Percentiles rank a stretch among this genome's conserved stretches.
Conservation (phyloP, 2,329 filamentous ascomycete genomes). For the Exophiala spinifera region DNA sequence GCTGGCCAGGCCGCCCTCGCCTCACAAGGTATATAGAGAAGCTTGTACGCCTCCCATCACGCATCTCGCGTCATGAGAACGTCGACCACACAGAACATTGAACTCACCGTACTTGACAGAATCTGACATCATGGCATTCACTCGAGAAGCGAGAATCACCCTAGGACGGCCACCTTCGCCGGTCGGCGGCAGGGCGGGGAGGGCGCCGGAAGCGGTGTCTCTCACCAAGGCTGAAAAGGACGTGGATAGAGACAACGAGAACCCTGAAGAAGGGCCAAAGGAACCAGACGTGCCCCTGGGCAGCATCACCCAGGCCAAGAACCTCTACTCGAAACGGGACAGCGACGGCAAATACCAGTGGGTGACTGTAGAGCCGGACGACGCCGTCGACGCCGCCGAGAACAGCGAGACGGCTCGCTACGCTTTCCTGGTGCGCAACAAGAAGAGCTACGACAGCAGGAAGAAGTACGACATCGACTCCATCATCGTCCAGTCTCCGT, state of each 20-base stretch:
- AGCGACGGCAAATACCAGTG: conserved; percentile 54
- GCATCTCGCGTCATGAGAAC: too few relatives aligned
- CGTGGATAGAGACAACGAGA: conserved; percentile 1
- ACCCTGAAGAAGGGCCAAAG: neutral
- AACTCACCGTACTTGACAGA: too few relatives aligned
- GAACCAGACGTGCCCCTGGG: conserved; percentile 26
- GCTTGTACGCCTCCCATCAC: too few relatives aligned
- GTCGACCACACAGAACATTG: too few relatives aligned
- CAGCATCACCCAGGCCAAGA: conserved; percentile 42
- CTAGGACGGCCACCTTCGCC: neutral
- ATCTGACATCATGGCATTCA: too few relatives aligned
- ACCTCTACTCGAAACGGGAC: conserved; percentile 51
- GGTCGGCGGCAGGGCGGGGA: neutral
- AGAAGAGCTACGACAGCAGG: conserved; percentile 56
- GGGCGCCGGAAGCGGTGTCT: neutral
- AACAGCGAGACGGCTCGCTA: conserved; percentile 61
- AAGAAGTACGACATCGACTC: conserved; percentile 61
- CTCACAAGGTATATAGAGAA: too few relatives aligned
- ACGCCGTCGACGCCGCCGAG: conserved; percentile 57
- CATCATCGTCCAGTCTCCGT: conserved; percentile 62
- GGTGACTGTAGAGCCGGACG: conserved; percentile 55
- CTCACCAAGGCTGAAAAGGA: neutral
- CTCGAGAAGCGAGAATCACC: too few relatives aligned
- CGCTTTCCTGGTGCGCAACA: conserved; percentile 59
- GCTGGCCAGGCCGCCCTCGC: too few relatives aligned